A percentile compares a stretch with the other conserved stretches of the same genome.
Conservation (phyloP, 768 basidiomycete genomes). For the Amylocystis lapponica region DNA sequence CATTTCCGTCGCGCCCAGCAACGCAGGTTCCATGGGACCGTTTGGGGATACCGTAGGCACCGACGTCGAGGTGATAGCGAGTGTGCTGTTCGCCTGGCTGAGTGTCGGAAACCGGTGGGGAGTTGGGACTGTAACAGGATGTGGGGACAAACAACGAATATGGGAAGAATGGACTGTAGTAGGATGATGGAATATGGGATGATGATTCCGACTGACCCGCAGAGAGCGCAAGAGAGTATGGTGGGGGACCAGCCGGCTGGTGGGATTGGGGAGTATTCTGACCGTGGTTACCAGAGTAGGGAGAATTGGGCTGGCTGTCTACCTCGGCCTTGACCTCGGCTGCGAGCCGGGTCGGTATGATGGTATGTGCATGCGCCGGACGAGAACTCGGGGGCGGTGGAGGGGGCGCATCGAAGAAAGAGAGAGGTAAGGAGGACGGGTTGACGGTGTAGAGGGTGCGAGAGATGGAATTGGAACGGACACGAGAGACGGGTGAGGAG, state of each 20-base stretch:
- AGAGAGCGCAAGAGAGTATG: slow-evolving; percentile 41
- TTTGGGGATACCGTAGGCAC: slow-evolving; percentile 86
- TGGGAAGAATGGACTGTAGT: slow-evolving; percentile 35
- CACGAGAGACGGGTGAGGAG: slow-evolving; percentile 30
- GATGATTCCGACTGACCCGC: slow-evolving; percentile 33
- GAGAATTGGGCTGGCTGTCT: slow-evolving; percentile 28
- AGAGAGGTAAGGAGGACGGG: slow-evolving; percentile 25
- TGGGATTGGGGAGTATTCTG: slow-evolving; percentile 33
- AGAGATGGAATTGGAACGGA: slow-evolving; percentile 39
- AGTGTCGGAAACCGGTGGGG: background rate
- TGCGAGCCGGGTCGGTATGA: slow-evolving; percentile 38
- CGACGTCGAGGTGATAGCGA: slow-evolving; percentile 59
- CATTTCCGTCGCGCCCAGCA: slow-evolving; percentile 20
- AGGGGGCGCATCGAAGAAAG: slow-evolving; percentile 38
- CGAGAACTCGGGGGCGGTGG: slow-evolving; percentile 35
- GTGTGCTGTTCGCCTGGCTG: slow-evolving; percentile 25
- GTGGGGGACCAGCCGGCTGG: slow-evolving; percentile 24
- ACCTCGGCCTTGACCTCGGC: slow-evolving; percentile 42
- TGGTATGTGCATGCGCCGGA: slow-evolving; percentile 33
- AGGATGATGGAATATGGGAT: slow-evolving; percentile 22
- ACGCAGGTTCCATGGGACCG: slow-evolving; percentile 17
- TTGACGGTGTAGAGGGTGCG: slow-evolving; percentile 39
- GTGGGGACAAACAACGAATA: slow-evolving; percentile 29
- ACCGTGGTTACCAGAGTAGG: background rate
- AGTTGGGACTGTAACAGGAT: slow-evolving; percentile 18